Evolutionary conservation across 768 basidiomycete species (phyloP).

Genomic region (Russula ochroleuca): DNA sequence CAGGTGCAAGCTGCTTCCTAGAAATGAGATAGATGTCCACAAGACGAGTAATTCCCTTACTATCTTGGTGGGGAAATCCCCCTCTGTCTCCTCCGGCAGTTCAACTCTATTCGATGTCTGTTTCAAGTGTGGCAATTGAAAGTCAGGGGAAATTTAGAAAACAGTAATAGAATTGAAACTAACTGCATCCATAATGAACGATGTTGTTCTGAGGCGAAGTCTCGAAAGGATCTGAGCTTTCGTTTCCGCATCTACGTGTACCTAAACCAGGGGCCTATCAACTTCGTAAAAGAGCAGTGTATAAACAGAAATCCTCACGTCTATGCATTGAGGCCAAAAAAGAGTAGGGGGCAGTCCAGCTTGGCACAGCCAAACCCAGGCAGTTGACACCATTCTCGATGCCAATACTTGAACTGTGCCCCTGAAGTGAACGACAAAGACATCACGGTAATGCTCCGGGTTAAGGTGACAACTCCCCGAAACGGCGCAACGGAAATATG

Average conservation of each 20-base stretch:
- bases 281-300: too few relatives aligned
- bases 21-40: conserved; percentile 2
- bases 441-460: not conserved
- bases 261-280: not conserved
- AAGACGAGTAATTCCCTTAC: not conserved
- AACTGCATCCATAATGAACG: not conserved
- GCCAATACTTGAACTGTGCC: not conserved
- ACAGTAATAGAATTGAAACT: not conserved
- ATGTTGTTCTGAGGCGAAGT: not conserved
- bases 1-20: not conserved
- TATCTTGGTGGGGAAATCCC: not conserved
- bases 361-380: not conserved
- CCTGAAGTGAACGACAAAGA: conserved; percentile 4
- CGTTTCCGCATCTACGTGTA: conserved; percentile 4
- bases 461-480: not conserved
- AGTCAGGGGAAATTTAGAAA: not conserved
- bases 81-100: not conserved
- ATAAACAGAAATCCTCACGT: not conserved
- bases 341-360: not conserved
- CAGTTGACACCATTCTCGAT: conserved; percentile 1
- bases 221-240: not conserved
- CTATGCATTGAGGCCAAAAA: not conserved
- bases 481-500: not conserved
- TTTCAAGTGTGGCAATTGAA: not conserved
- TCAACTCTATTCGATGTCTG: not conserved